Evolutionary conservation across 1,139 yeast species (phyloP), one percentile per base, ranked within the genome.

Genomic region (Arxiozyma bovina): DNA sequence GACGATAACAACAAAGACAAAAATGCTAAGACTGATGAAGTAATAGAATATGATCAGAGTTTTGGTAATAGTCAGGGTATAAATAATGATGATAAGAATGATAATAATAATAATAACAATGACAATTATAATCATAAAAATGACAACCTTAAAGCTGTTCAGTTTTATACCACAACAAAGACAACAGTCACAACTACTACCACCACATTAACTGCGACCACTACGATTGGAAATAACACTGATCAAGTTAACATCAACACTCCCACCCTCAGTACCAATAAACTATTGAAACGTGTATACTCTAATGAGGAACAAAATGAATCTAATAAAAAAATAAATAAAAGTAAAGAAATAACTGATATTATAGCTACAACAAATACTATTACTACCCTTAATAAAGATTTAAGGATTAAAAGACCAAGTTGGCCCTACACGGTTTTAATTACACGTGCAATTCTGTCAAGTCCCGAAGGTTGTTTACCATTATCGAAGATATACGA

Each of bases 371-470:
- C 11, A n/a, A 44, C 38, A 25, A 44, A 22, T 25, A 25, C 21
- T 25, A 3, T 22, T 17, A 25, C 47, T 17, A 17, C 38, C 3
- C n/a, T 8, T 34, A 15, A 12, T 34, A 34, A 34, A 12, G 40
- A 34, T 34, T 15, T 34, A 12, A 34, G n/a, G n/a, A 12, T 34
- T 12, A 34, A 21, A 18, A 93, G 93, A 70, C 98, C 98, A 8
- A 97, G 97, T 1, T 90, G 84, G 66, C 85, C 96, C 22, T 93
- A 94, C 69, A 98, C 98, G 0, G 90, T 98, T 1, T 87, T 94
- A 96, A 93, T 93, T 62, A 88, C 99, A 1, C 97, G 91, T 70
- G 97, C 98, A 0, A 93, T 94, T 41, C 74, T 94, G 62, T 87
- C 96, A 1, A 85, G 88, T 55, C 79, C 80, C 0, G 95, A 89